Conservation (phyloP, 2,329 filamentous ascomycete species). For the Sporothrix variecibatus region DNA sequence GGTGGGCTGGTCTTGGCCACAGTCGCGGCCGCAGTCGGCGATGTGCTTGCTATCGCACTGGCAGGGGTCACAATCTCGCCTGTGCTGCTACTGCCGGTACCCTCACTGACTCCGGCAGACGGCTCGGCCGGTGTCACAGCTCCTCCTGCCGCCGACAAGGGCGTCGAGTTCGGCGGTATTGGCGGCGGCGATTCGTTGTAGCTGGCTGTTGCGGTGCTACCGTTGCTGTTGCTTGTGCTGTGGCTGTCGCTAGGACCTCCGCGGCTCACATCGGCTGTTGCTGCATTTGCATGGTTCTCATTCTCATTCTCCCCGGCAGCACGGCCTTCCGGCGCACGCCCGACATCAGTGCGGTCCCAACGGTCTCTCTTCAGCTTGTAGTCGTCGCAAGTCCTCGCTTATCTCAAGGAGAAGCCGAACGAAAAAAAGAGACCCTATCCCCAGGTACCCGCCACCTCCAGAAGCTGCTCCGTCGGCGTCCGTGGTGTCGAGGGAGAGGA, state of each 20-base stretch:
- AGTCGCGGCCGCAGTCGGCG: not conserved
- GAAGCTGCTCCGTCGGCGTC: conserved; percentile 5
- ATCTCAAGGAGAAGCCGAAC: not conserved
- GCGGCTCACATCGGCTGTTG: not conserved
- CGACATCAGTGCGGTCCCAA: conserved; percentile 18
- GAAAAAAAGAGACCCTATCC: not conserved
- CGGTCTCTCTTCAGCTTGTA: not conserved
- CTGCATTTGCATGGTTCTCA: not conserved
- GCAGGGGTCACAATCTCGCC: not conserved
- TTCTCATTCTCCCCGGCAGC: conserved; percentile 15
- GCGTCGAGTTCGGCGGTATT: conserved; percentile 5
- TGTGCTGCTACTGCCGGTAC: not conserved
- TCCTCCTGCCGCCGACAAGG: not conserved
- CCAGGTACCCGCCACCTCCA: conserved; percentile 6
- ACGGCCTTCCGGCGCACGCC: conserved; percentile 24
- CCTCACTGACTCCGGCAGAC: not conserved
- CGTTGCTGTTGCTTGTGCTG: not conserved
- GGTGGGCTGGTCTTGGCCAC: not conserved
- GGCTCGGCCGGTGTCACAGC: not conserved
- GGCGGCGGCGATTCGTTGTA: not conserved
- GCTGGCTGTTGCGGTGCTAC: not conserved
- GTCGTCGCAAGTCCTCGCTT: not conserved
- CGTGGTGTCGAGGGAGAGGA: not conserved
- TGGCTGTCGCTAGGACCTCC: not conserved
- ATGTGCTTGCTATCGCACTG: not conserved